These are phyloP conservation scores for Spongospora subterranea DNA, from an alignment of 208 protist genomes.

Conservation along the genomic window DNA sequence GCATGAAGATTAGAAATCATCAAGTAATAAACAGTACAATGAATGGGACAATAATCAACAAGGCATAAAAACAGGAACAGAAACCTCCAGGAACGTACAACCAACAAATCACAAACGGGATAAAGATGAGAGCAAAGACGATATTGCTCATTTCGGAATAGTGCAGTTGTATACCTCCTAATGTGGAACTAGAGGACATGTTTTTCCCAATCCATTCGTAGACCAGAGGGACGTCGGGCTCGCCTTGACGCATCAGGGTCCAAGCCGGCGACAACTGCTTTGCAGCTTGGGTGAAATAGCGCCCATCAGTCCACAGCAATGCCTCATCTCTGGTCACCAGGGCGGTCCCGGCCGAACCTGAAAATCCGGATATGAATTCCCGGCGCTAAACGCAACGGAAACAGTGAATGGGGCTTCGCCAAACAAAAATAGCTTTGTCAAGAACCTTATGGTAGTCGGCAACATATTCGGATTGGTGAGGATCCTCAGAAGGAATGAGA, in stretches of 20 bases:
- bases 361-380: conserved; percentile 91
- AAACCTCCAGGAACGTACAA: background rate
- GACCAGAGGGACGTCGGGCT: conserved; percentile 67
- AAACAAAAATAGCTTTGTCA: too few species aligned
- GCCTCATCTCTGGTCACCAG: conserved; percentile 76
- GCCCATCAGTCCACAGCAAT: conserved; percentile 94
- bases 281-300: conserved; percentile 91
- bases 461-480: conserved; percentile 93
- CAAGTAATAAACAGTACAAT: too few species aligned
- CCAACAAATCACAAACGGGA: background rate
- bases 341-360: conserved; percentile 86
- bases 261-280: conserved; percentile 75
- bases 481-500: conserved; percentile 87
- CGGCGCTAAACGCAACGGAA: conserved; percentile 80
- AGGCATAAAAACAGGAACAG: background rate
- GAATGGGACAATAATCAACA: background rate
- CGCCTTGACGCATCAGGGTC: conserved; percentile 73
- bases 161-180: background rate
- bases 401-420: background rate
- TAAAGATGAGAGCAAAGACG: background rate
- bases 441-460: conserved; percentile 63
- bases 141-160: background rate
- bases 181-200: background rate
- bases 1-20: too few species aligned
- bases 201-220: conserved; percentile 63